Evolutionary conservation across 1,139 yeast genomes (phyloP).

Genomic region (Arxiozyma telluris): DNA sequence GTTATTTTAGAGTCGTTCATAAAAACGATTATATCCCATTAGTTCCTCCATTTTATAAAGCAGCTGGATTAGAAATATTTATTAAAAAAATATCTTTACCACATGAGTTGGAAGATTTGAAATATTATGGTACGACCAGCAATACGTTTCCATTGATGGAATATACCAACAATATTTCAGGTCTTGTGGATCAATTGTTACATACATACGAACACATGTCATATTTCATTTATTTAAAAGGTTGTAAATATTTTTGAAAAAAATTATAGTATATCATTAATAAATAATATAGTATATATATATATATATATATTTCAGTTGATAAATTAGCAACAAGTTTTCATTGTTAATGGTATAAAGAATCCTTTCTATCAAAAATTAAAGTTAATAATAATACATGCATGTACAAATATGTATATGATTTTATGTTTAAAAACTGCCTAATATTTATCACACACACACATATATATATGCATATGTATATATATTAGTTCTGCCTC

Average conservation of each 20-base stretch:
- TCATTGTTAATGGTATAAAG: not conserved
- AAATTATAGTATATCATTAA: no score
- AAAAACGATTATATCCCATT: conserved; percentile 48
- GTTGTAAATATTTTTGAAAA: conserved; percentile 21
- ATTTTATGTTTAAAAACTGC: not conserved
- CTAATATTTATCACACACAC: not conserved
- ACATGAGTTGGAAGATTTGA: conserved; percentile 36
- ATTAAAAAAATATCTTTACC: conserved; percentile 40
- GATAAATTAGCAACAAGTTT: not conserved
- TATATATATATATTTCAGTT: not conserved
- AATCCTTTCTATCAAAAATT: not conserved
- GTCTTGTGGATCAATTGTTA: conserved; percentile 16
- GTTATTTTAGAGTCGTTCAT: conserved; percentile 46
- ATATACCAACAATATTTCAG: conserved; percentile 4
- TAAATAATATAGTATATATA: not conserved
- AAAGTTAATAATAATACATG: not conserved
- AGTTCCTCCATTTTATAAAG: conserved; percentile 46
- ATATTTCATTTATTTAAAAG: conserved; percentile 22
- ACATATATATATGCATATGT: not conserved
- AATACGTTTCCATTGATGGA: conserved; percentile 1
- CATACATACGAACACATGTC: conserved; percentile 27
- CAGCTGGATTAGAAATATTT: conserved; percentile 44
- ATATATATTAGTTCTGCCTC: not conserved
- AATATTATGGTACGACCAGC: conserved; percentile 24
- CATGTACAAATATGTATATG: not conserved